Base-by-base conservation (phyloP, 2,329 filamentous ascomycete species). In the Tolypocladium inflatum region DNA sequence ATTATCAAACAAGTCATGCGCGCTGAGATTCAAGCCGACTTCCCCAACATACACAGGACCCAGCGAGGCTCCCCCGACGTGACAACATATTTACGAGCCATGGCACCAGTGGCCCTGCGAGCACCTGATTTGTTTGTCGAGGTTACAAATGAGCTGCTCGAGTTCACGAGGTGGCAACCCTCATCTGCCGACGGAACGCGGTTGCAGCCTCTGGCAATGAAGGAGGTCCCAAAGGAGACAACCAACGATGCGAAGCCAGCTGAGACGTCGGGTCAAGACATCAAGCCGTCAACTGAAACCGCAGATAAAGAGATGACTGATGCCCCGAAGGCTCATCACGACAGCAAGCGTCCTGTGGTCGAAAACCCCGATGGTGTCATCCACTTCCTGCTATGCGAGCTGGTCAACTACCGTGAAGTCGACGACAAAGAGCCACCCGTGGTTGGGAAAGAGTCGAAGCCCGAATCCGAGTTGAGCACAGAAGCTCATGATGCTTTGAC, bases 281-380 rank as follows among this genome's bases (percentile, higher is more conserved):
- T 87, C 58, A 86, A 86, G 67, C 78, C 75, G 21, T 82, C 83
- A 2, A 87, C 84, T 0, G 84, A 88, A 66, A 67, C 73, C 13
- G 73, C 70, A 53, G 83, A 86, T 63, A 83, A 83, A 64, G 80
- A 84, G 33, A 82, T 85, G 76, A 71, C 77, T 2, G 88, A 90
- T 65, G 80, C 77, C 23, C 78, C 82, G 3, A 96, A 93, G 71
- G 63, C 78, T 4, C 69, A 74, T 10, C 70, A 75, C 41, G 91
- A 97, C 60, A 74, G 84, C 45, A 97, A 95, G 73, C 79, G 89
- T 10, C 93, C 94, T 1, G 80, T 92, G 15, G 86, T 97, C 7
- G 92, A 97, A 71, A 91, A 94, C 61, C 91, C 93, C 0, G 94
- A 97, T 71, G 94, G 94, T 4, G 91, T 99, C 4, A 87, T 99